These are phyloP conservation scores for Vararia minispora DNA, from an alignment of 768 basidiomycete species.

Conservation along the genomic window DNA sequence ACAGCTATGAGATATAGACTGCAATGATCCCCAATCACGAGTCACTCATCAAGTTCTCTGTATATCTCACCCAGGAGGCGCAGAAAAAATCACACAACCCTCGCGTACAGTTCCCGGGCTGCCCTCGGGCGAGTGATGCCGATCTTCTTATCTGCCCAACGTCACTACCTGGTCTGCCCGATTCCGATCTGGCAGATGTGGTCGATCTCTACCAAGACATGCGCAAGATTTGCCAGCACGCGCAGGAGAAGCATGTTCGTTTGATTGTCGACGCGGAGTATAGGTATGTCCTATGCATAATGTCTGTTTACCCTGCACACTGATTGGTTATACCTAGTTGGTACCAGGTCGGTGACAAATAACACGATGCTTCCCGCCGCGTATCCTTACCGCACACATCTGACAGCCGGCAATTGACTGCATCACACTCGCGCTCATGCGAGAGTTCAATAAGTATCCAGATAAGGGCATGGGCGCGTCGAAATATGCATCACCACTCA, in stretches of 20 bases:
- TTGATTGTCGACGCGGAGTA: conserved; percentile 84
- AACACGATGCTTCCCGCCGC: not conserved
- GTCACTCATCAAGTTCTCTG: conserved; percentile 51
- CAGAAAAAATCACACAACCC: conserved; percentile 27
- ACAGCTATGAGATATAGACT: conserved; percentile 31
- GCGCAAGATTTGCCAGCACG: conserved; percentile 49
- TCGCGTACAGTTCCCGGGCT: conserved; percentile 57
- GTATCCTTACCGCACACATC: not conserved
- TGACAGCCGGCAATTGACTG: conserved; percentile 76
- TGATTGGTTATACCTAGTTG: conserved; percentile 13
- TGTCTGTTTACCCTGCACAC: not conserved
- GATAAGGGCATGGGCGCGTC: conserved; percentile 6
- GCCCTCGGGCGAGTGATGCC: conserved; percentile 47
- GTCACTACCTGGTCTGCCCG: conserved; percentile 25
- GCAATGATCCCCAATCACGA: conserved; percentile 57
- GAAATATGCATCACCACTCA: conserved; percentile 31
- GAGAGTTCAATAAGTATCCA: conserved; percentile 52
- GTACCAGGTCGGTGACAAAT: conserved; percentile 27
- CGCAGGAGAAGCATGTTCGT: conserved; percentile 49
- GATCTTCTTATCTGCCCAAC: conserved; percentile 24
- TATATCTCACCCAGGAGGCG: conserved; percentile 46
- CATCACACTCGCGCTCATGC: conserved; percentile 61
- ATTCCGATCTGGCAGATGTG: conserved; percentile 49
- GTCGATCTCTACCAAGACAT: conserved; percentile 53
- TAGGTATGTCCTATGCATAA: conserved; percentile 28